A percentile compares a stretch with the other conserved stretches of the same genome.
Conservation (phyloP, 2,329 filamentous ascomycete genomes). For the Delphinella strobiligena region DNA sequence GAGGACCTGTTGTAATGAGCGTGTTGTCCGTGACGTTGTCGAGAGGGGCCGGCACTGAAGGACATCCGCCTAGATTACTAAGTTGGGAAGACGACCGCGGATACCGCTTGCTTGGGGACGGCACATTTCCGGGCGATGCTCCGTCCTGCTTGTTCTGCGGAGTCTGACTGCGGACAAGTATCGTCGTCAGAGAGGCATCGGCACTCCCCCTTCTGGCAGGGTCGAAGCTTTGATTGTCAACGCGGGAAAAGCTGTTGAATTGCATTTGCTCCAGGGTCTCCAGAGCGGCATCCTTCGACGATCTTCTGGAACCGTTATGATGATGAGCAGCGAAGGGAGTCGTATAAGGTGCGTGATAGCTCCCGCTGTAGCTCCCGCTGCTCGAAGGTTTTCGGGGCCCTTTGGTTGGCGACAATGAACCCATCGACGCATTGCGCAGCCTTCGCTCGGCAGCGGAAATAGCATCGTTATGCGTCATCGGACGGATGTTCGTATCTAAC, state of each 20-base stretch:
- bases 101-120: constrained; percentile 2
- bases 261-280: constrained; percentile 19
- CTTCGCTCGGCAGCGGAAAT: background rate
- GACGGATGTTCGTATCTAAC: background rate
- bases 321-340: constrained; percentile 12
- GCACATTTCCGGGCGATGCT: constrained; percentile 2
- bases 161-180: constrained; percentile 11
- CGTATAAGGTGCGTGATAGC: constrained; percentile 6
- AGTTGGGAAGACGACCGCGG: constrained; percentile 1
- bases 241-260: constrained; percentile 13
- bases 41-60: constrained; percentile 18
- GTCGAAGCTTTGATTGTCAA: constrained; percentile 22
- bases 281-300: constrained; percentile 24
- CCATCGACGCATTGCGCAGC: background rate
- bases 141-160: constrained; percentile 4
- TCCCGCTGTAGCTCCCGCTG: constrained; percentile 1
- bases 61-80: constrained; percentile 5
- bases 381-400: constrained; percentile 4
- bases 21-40: constrained; percentile 22
- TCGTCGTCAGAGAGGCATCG: constrained; percentile 17
- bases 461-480: background rate
- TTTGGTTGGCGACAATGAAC: constrained; percentile 4
- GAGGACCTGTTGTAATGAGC: constrained; percentile 14
- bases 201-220: constrained; percentile 21
- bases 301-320: constrained; percentile 18